Evolutionary conservation across 352 stramenopile species (phyloP), one percentile per base, ranked within the genome.

Genomic region (Pythium rhizo-oryzae): DNA sequence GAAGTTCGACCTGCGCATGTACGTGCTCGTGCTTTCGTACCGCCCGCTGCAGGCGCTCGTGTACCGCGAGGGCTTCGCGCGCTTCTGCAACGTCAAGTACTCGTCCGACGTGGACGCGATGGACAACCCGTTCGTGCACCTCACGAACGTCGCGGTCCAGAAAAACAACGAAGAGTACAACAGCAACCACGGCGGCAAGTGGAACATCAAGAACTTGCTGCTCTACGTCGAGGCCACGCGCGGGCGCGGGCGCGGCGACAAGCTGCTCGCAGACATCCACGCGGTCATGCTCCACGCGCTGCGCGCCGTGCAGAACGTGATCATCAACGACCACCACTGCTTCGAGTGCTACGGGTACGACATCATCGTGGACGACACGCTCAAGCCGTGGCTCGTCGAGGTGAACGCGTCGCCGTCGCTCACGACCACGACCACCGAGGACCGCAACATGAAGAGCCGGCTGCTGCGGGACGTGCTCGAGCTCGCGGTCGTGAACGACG

Each of bases 331-430:
- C 77, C 59, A 81, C 53, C 91, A 98, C 71, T 97, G 94, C 84
- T 98, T 98, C 69, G 94, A 98, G 72, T 96, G 92, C 68, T 98
- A 98, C 69, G 94, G 94, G 60, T 98, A 98, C 77, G 94, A 98
- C 74, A 93, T 98, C 53, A 96, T 98, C 57, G 78, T 98, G 47
- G 94, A 98, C 78, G 84, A 89, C 44, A 80, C 87, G 13, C 85
- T 98, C 43, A 97, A 97, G 76, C 90, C 93, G 15, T 98, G 94
- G 93, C 81, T 98, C 23, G 82, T 98, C 13, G 94, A 98, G 70
- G 93, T 92, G 21, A 93, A 93, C 53, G 85, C 84, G 15, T 93
- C 85, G 15, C 85, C 85, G 1, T 93, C 85, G 35, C 72, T 93
- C 8, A 80, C 79, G 7, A 92, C 82, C 18, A 93, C 85, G 4